Conservation (phyloP, 192 early-diverging fungal species). For the Coemansia sp. region DNA sequence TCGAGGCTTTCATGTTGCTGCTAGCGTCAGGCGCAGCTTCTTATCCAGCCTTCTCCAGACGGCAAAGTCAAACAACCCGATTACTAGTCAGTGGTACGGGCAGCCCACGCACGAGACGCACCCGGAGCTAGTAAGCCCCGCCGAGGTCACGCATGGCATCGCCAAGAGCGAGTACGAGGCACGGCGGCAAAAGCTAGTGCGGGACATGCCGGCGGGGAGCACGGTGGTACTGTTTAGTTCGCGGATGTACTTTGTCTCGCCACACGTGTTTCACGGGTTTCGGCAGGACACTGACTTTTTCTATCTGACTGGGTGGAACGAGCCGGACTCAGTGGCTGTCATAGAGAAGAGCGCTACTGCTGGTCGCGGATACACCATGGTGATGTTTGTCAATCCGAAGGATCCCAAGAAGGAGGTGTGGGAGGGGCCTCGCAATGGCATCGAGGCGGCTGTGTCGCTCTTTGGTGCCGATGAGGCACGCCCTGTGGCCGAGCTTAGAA, state of each 20-base stretch:
- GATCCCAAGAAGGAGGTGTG: slow-evolving; percentile 76
- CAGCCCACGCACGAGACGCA: slow-evolving; percentile 83
- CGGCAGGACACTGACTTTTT: slow-evolving; percentile 91
- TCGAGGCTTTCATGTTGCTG: slow-evolving; percentile 3
- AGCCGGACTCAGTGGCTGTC: slow-evolving; percentile 78
- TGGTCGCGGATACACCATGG: slow-evolving; percentile 71
- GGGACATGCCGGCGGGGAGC: slow-evolving; percentile 62
- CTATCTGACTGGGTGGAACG: slow-evolving; percentile 89
- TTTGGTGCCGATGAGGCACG: slow-evolving; percentile 81
- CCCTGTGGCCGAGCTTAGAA: slow-evolving; percentile 25
- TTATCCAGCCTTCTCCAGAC: slow-evolving; percentile 41
- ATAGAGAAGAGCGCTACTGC: slow-evolving; percentile 55
- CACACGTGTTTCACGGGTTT: slow-evolving; percentile 92
- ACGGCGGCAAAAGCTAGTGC: slow-evolving; percentile 66
- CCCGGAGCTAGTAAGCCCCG: slow-evolving; percentile 72
- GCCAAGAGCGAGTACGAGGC: slow-evolving; percentile 70
- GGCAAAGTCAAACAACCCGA: slow-evolving; percentile 36
- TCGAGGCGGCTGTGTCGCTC: slow-evolving; percentile 68
- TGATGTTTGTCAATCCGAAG: slow-evolving; percentile 82
- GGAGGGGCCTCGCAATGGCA: slow-evolving; percentile 87
- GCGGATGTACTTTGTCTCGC: slow-evolving; percentile 77
- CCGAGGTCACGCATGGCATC: slow-evolving; percentile 82
- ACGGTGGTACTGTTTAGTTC: slow-evolving; percentile 71
- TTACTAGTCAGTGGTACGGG: slow-evolving; percentile 57
- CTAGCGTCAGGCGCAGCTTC: slow-evolving; percentile 10